A percentile compares a stretch with the other conserved stretches of the same genome.
phyloP scores from a whole-genome alignment of 139 green algal species.

The Parachlorella kessleri region DNA sequence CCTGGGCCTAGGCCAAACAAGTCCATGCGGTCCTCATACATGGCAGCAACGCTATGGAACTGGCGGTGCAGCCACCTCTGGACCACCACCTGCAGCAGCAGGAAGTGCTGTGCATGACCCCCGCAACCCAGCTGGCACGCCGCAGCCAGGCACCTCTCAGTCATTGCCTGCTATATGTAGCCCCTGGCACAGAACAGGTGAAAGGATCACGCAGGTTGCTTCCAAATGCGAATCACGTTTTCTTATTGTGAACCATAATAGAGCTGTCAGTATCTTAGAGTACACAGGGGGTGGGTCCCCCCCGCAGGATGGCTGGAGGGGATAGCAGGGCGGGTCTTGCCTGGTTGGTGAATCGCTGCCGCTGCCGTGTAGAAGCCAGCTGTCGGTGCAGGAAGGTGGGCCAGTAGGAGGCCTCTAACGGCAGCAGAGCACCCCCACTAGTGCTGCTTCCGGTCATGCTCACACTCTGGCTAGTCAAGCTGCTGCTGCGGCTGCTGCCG shows the following conservation, averaged over 20 bases:
- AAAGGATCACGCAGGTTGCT: too few relatives aligned
- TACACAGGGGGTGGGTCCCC: too few relatives aligned
- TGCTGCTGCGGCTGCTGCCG: not conserved
- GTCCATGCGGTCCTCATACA: conserved; percentile 54
- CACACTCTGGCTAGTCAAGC: not conserved
- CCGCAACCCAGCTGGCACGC: too few relatives aligned
- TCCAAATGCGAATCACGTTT: too few relatives aligned
- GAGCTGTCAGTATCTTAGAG: too few relatives aligned
- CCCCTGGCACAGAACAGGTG: too few relatives aligned
- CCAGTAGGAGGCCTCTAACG: conserved; percentile 34
- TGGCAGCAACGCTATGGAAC: conserved; percentile 36
- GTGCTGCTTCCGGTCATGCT: not conserved
- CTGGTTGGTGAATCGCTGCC: conserved; percentile 64
- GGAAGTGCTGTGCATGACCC: too few relatives aligned
- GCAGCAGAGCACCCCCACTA: not conserved
- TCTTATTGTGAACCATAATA: too few relatives aligned
- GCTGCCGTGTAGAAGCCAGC: conserved; percentile 48
- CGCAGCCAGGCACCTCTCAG: too few relatives aligned
- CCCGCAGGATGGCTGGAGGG: too few relatives aligned
- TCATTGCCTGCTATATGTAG: too few relatives aligned
- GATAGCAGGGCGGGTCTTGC: too few relatives aligned
- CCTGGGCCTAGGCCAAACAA: not conserved
- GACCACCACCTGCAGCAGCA: conserved; percentile 13
- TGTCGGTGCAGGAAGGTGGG: conserved; percentile 43
- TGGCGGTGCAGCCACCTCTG: conserved; percentile 21